Evolutionary conservation across 768 basidiomycete species (phyloP).

Genomic region (Russula ochroleuca): DNA sequence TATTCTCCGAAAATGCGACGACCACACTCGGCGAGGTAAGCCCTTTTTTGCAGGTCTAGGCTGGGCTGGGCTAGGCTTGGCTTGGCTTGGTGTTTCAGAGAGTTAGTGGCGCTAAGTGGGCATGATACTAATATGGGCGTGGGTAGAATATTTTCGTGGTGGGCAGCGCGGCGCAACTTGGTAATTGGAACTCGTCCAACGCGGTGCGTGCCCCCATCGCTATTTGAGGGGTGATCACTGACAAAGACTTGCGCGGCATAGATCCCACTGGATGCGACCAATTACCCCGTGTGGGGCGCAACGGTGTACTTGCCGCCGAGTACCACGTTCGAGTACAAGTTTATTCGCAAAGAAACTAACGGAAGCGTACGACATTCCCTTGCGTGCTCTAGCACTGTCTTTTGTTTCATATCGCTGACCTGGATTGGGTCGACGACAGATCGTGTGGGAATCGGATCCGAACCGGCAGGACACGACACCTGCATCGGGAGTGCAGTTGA

Average conservation of each 20-base stretch:
- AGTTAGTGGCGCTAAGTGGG: neutral
- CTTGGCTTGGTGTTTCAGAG: neutral
- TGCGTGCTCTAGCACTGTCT: constrained; percentile 22
- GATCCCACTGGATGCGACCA: constrained; percentile 50
- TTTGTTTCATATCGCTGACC: neutral
- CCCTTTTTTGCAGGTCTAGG: neutral
- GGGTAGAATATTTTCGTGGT: constrained; percentile 55
- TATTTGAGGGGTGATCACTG: neutral
- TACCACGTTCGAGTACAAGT: constrained; percentile 55
- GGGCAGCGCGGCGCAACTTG: constrained; percentile 53
- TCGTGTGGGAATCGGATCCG: constrained; percentile 61
- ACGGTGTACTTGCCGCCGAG: constrained; percentile 48
- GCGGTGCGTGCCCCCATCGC: constrained; percentile 37
- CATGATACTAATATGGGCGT: neutral
- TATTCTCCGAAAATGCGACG: constrained; percentile 51
- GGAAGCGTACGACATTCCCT: constrained; percentile 38
- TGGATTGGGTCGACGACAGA: constrained; percentile 8
- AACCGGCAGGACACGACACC: constrained; percentile 47
- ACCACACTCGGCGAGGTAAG: constrained; percentile 55
- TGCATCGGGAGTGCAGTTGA: constrained; percentile 31
- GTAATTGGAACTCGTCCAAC: constrained; percentile 46
- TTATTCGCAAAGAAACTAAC: constrained; percentile 51
- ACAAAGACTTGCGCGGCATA: constrained; percentile 24
- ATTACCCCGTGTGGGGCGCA: constrained; percentile 53
- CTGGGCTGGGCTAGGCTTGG: no score